phyloP scores from a whole-genome alignment of 306 rosid species.

The Cicer arietinum region DNA sequence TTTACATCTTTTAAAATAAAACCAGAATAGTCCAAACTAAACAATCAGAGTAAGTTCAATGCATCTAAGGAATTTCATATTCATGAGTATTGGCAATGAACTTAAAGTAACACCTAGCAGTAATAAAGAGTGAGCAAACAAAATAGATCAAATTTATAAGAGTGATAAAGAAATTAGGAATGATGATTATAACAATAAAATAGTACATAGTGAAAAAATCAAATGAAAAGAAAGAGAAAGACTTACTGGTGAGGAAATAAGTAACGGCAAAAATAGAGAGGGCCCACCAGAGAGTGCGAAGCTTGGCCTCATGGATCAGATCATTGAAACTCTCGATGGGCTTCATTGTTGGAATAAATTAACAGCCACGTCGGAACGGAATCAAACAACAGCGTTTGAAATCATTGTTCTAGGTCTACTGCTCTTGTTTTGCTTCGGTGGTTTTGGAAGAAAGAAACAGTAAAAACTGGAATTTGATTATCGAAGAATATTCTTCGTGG shows the following conservation, averaged over 20 bases:
- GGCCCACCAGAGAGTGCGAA: constrained; percentile 92
- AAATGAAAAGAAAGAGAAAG: neutral
- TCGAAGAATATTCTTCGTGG: constrained; percentile 8
- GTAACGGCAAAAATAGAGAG: constrained; percentile 78
- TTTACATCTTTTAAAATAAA: too few species aligned
- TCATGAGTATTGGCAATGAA: constrained; percentile 1
- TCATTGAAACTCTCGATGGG: constrained; percentile 68
- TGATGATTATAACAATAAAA: too few species aligned
- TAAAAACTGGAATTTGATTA: constrained; percentile 1
- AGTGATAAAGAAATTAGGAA: too few species aligned
- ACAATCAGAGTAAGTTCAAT: constrained; percentile 21
- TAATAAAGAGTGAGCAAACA: constrained; percentile 10
- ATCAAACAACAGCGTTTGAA: neutral
- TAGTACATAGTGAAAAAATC: neutral
- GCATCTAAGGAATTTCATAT: constrained; percentile 9
- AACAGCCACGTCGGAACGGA: neutral
- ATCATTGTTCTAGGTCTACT: constrained; percentile 20
- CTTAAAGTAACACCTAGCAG: neutral
- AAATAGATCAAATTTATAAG: constrained; percentile 3
- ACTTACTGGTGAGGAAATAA: constrained; percentile 82
- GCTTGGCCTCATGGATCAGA: constrained; percentile 82
- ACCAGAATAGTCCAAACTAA: neutral
- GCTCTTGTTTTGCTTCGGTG: neutral
- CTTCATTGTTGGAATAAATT: constrained; percentile 45
- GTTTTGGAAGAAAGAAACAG: neutral